A percentile compares a stretch with the other conserved stretches of the same genome.
phyloP scores from a whole-genome alignment of 2,329 filamentous ascomycete genomes.

The Aspergillus fijiensis region DNA sequence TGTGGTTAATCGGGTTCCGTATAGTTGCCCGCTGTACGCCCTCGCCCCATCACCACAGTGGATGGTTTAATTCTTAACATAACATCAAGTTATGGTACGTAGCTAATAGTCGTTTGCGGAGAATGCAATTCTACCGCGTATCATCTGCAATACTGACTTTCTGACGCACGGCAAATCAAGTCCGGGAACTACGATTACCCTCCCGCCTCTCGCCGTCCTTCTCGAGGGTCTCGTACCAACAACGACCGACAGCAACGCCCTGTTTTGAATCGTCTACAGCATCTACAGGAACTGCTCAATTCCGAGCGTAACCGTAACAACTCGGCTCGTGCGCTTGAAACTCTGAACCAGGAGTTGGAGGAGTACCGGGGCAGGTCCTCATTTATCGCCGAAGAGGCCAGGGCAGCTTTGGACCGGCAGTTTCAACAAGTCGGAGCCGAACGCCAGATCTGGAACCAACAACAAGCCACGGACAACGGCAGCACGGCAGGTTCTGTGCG shows the following conservation, averaged over 20 bases:
- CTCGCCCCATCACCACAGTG: neutral
- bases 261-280: conserved; percentile 31
- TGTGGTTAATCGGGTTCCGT: neutral
- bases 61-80: neutral
- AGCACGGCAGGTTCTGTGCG: conserved; percentile 14
- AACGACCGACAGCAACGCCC: conserved; percentile 26
- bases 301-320: conserved; percentile 36
- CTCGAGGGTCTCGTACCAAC: conserved; percentile 24
- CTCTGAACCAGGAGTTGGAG: conserved; percentile 41
- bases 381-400: conserved; percentile 23
- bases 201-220: conserved; percentile 35
- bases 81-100: neutral
- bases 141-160: conserved; percentile 21
- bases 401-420: conserved; percentile 27
- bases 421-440: conserved; percentile 24
- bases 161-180: conserved; percentile 25
- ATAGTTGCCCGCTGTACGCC: neutral
- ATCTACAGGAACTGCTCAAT: conserved; percentile 41
- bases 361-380: conserved; percentile 21
- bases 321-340: conserved; percentile 36
- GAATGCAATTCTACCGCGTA: neutral
- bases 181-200: conserved; percentile 47
- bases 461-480: conserved; percentile 13
- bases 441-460: conserved; percentile 9
- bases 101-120: neutral